Conservation (phyloP, 2,329 filamentous ascomycete genomes). For the Hypoxylon sp. region DNA sequence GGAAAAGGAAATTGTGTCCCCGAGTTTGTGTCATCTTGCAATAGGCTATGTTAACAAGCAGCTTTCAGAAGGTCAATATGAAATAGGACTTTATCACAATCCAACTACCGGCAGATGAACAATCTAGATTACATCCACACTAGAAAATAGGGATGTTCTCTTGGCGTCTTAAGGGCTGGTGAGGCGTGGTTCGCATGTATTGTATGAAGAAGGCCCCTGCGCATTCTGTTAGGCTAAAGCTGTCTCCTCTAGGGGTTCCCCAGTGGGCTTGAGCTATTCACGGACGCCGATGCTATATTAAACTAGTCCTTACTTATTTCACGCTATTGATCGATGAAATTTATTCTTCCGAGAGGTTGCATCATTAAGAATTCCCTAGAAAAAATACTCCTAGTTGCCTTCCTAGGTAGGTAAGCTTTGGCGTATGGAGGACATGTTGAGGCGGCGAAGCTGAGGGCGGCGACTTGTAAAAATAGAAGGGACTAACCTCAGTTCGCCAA, state of each 20-base stretch:
- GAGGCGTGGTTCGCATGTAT: neutral
- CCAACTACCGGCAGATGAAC: neutral
- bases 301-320: neutral
- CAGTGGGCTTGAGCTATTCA: neutral
- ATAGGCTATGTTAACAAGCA: neutral
- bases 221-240: neutral
- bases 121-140: neutral
- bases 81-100: neutral
- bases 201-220: neutral
- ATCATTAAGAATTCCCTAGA: neutral
- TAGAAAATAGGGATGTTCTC: neutral
- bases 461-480: conserved; percentile 15
- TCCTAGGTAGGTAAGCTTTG: neutral
- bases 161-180: neutral
- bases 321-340: neutral
- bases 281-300: neutral
- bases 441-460: neutral
- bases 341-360: neutral
- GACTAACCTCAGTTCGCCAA: conserved; percentile 4
- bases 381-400: neutral
- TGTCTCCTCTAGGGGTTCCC: neutral
- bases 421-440: neutral
- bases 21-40: neutral
- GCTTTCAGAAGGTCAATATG: neutral
- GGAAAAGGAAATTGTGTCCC: neutral